Evolutionary conservation across 768 basidiomycete species (phyloP).

Genomic region (Xanthoconium stramineum): DNA sequence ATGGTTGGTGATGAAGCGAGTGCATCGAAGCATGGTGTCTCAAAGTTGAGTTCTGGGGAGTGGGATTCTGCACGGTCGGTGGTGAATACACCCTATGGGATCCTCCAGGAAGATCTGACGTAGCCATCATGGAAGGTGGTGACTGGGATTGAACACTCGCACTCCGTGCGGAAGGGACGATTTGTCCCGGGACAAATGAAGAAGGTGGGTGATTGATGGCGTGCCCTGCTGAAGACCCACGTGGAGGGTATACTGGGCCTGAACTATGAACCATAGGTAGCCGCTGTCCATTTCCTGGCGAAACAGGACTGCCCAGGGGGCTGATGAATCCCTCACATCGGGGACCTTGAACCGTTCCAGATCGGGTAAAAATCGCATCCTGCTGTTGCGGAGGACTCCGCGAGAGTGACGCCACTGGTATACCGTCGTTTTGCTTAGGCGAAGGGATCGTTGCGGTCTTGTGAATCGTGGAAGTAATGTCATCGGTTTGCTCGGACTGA

Average conservation of each 20-base stretch:
- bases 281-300: constrained; percentile 12
- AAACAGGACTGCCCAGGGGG: constrained; percentile 1
- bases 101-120: constrained; percentile 18
- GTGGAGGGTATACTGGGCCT: constrained; percentile 17
- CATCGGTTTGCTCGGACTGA: neutral
- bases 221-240: constrained; percentile 23
- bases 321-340: constrained; percentile 3
- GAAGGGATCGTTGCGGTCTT: neutral
- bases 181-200: constrained; percentile 35
- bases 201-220: constrained; percentile 25
- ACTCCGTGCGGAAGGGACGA: constrained; percentile 39
- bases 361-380: neutral
- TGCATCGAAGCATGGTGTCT: constrained; percentile 26
- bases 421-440: constrained; percentile 1
- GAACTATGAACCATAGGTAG: constrained; percentile 20
- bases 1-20: constrained; percentile 28
- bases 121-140: constrained; percentile 22
- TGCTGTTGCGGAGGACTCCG: constrained; percentile 5
- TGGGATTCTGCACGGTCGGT: constrained; percentile 6
- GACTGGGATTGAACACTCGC: constrained; percentile 30
- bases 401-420: constrained; percentile 1
- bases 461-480: neutral
- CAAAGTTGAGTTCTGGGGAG: constrained; percentile 9
- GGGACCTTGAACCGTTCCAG: constrained; percentile 3
- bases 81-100: constrained; percentile 19